Base-by-base conservation (phyloP, 1,139 yeast genomes). In the Sugiyamaella pinicola region DNA sequence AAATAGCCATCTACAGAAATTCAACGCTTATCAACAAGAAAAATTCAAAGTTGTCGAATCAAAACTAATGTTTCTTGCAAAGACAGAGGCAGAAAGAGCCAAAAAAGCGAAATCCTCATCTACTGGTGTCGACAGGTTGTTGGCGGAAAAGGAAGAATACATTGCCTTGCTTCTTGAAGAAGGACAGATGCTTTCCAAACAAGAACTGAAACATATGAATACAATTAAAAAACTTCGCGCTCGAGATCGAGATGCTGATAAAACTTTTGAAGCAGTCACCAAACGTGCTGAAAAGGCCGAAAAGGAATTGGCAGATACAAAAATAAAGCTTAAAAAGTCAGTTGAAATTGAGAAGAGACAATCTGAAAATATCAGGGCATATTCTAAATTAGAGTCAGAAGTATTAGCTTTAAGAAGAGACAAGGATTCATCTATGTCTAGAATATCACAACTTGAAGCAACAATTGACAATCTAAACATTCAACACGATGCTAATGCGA, bases 141-240 rank as follows among this genome's bases (percentile, higher is more conserved):
- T 65, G 22, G 71, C 75, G 3, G 80, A 77, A 40, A 80, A 80
- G 59, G 90, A 86, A 45, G 75, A 74, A 22, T 74, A 75, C 35
- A 76, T 86, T 56, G 84, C 81, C 22, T 72, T 77, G 57, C 73
- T 91, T 34, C 69, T 86, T 64, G 82, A 80, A 54, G 98, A 91
- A 69, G 97, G 97, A 3, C 85, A 87, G 58, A 81, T 79, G 26
- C 72, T 91, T 38, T 85, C 96, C 0, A 79, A 79, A 55, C 85
- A 82, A 57, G 97, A 93, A 64, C 74, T 89, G 34, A 81, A 81
- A 60, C 76, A 84, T 52, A 83, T 81, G 63, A 88, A 83, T 37
- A 75, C 84, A 1, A 81, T 91, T 49, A 87, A 87, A 60, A 77
- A 77, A 57, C 69, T 89, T 47, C 80, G 82, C 53, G 67, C 76